Evolutionary conservation across 2,329 filamentous ascomycete genomes (phyloP), one percentile per base, ranked within the genome.

Genomic region (Neodidymelliopsis sp.): DNA sequence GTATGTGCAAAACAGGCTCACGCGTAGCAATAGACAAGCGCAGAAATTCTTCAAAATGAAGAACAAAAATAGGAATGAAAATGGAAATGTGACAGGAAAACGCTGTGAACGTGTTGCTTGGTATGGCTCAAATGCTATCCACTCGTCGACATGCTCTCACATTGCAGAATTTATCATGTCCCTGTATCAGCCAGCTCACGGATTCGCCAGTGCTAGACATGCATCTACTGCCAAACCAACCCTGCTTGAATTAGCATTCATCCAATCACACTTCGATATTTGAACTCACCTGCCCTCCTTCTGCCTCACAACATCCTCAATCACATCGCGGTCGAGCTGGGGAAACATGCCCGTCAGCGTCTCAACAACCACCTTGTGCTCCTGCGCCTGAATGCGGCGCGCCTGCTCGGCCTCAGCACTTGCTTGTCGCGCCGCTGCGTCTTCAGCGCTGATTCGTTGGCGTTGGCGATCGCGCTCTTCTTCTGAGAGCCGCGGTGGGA

Each of bases 321-420:
- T 97, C 27, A 99, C 83, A 37, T 99, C 95, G 65, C 86, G 85
- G 72, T 99, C 94, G 39, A 99, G 78, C 67, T 95, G 91, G 1
- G 94, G 94, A 71, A 99, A 99, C 94, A 99, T 99, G 62, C 91
- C 89, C 36, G 90, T 87, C 48, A 99, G 77, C 25, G 94, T 97
- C 75, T 97, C 94, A 2, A 97, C 93, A 6, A 99, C 86, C 62
- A 91, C 93, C 43, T 84, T 81, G 73, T 97, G 92, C 78, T 99
- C 94, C 45, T 88, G 87, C 25, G 86, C 81, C 60, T 94, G 86
- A 52, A 97, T 84, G 12, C 89, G 81, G 57, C 91, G 84, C 6
- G 93, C 93, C 71, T 99, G 90, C 8, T 93, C 93, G 6, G 84
- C 84, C 72, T 97, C 93, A 1, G 90, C 91, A 60, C 89, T 95